Evolutionary conservation across 2,329 filamentous ascomycete genomes (phyloP), one percentile per base, ranked within the genome.

Genomic region (Bretziella fagacearum): DNA sequence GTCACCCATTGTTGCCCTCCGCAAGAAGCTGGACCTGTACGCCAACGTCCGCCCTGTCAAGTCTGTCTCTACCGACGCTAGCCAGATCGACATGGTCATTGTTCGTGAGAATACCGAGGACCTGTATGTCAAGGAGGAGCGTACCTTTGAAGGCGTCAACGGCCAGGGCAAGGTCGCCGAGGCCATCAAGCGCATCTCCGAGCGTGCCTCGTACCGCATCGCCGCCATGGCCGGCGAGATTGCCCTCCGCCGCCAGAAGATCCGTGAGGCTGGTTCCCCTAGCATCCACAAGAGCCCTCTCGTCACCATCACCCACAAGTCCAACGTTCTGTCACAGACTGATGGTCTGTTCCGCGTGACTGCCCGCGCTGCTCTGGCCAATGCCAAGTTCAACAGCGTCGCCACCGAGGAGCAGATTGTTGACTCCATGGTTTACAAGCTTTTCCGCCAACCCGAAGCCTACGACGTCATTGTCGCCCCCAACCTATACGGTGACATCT

Each of bases 31-130:
- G 55, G 80, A 91, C 63, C 79, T 98, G 49, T 98, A 94, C 66
- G 91, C 91, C 67, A 98, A 98, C 62, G 87, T 98, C 44, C 83
- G 91, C 30, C 89, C 89, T 46, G 91, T 96, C 62, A 95, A 95
- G 70, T 82, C 81, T 39, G 76, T 84, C 53, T 59, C 69, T 52
- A 81, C 76, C 27, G 73, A 75, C 47, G 55, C 64, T 39, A 73
- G 70, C 57, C 81, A 82, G 53, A 86, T 95, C 59, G 91, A 98
- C 66, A 81, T 98, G 63, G 91, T 98, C 58, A 98, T 96, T 58
- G 91, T 96, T 47, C 84, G 91, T 54, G 91, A 98, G 67, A 98
- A 98, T 70, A 98, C 91, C 26, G 91, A 98, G 68, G 91, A 98
- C 62, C 74, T 98, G 33, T 94, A 94, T 65, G 89, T 98, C 57